These are phyloP conservation scores for Amanita fuliginea DNA, from an alignment of 768 basidiomycete genomes.

Conservation along the genomic window DNA sequence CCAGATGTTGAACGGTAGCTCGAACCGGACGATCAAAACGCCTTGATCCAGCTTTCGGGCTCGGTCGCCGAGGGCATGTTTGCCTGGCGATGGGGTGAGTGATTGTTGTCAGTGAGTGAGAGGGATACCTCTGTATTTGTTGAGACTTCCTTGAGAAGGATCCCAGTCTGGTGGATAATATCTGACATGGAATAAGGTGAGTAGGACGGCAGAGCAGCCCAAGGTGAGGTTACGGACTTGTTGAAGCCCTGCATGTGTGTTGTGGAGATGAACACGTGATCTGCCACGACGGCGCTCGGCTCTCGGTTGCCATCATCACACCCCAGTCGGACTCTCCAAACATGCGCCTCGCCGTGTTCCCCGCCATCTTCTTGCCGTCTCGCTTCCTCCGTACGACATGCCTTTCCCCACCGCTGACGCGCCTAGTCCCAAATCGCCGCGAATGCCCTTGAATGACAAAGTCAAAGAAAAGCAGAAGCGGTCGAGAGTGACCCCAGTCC, in stretches of 20 bases:
- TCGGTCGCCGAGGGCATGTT: conserved; percentile 88
- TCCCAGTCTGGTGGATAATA: conserved; percentile 44
- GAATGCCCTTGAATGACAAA: background rate
- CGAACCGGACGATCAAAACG: conserved; percentile 91
- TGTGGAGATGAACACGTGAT: background rate
- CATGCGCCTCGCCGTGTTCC: background rate
- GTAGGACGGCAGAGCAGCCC: background rate
- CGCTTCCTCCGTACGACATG: background rate
- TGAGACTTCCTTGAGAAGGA: conserved; percentile 55
- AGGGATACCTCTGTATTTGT: conserved; percentile 52
- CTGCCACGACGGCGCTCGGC: background rate
- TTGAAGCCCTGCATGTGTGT: conserved; percentile 38
- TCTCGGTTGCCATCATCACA: background rate
- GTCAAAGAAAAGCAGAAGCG: conserved; percentile 59
- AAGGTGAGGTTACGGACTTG: conserved; percentile 20
- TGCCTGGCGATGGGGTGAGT: conserved; percentile 38
- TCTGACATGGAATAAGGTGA: conserved; percentile 16
- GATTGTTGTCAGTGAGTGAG: background rate
- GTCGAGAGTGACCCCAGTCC: conserved; percentile 69
- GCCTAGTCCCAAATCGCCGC: background rate
- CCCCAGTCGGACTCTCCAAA: background rate
- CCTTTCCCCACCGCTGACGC: background rate
- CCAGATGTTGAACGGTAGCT: conserved; percentile 95
- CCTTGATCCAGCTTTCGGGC: conserved; percentile 96
- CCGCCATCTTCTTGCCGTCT: background rate